Conservation (phyloP, 345 rosid genomes). For the Eucalyptus albens region DNA sequence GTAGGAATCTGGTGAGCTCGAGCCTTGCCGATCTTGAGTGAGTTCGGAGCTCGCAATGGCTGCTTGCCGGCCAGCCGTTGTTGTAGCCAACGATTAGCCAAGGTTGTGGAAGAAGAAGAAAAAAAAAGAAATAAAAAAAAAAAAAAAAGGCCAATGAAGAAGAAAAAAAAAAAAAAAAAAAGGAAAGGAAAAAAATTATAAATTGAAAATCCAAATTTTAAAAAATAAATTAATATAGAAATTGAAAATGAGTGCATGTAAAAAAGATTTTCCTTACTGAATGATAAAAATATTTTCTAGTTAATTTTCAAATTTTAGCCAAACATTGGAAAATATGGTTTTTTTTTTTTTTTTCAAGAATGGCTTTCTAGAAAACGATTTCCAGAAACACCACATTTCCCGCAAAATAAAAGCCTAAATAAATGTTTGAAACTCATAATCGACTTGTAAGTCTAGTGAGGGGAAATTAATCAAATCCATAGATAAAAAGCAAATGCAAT, state of each 20-base stretch:
- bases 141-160: too few relatives aligned
- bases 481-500: neutral
- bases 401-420: too few relatives aligned
- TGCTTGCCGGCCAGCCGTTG: accelerated
- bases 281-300: too few relatives aligned
- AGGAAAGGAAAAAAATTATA: too few relatives aligned
- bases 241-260: too few relatives aligned
- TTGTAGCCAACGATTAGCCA: accelerated
- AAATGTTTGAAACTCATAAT: neutral
- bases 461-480: neutral
- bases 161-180: accelerated
- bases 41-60: accelerated
- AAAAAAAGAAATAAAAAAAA: accelerated
- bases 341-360: accelerated
- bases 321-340: too few relatives aligned
- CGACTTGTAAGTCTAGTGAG: neutral
- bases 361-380: too few relatives aligned
- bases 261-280: accelerated
- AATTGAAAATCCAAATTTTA: too few relatives aligned
- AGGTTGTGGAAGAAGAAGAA: accelerated
- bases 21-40: accelerated
- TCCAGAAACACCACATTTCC: accelerated
- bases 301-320: too few relatives aligned
- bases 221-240: too few relatives aligned
- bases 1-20: too few relatives aligned